These are phyloP conservation scores for Nidula microcarpa DNA, from an alignment of 768 basidiomycete genomes.

Conservation along the genomic window DNA sequence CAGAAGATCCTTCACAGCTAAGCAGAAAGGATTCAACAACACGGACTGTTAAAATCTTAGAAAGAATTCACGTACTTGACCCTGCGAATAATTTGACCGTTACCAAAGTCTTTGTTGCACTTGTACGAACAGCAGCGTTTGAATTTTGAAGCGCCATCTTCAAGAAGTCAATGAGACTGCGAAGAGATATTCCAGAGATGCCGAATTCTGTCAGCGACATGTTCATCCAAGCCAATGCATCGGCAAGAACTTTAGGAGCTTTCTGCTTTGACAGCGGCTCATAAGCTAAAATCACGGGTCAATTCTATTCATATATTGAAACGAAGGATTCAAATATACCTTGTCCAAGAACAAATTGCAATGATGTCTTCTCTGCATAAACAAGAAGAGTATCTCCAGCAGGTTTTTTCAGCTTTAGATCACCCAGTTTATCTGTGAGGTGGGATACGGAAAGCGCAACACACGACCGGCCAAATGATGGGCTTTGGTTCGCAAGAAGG, in stretches of 20 bases:
- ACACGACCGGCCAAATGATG: constrained; percentile 83
- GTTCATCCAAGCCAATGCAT: constrained; percentile 87
- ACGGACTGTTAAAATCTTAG: neutral
- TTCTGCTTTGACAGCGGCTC: constrained; percentile 94
- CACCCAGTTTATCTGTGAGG: constrained; percentile 91
- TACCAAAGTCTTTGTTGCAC: constrained; percentile 89
- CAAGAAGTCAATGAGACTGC: constrained; percentile 86
- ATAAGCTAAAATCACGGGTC: constrained; percentile 59
- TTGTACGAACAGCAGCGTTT: constrained; percentile 90
- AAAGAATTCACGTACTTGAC: constrained; percentile 47
- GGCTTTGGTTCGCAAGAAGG: constrained; percentile 71
- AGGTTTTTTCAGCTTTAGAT: constrained; percentile 94
- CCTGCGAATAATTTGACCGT: constrained; percentile 92
- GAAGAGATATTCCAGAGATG: constrained; percentile 78
- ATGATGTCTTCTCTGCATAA: constrained; percentile 89
- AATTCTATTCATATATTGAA: neutral
- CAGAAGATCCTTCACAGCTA: constrained; percentile 88
- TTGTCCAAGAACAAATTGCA: constrained; percentile 92
- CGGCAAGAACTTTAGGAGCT: constrained; percentile 94
- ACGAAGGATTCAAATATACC: constrained; percentile 42
- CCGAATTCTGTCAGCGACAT: constrained; percentile 87
- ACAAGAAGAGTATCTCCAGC: constrained; percentile 81
- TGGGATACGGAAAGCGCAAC: constrained; percentile 78
- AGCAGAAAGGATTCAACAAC: neutral
- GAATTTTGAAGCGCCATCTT: constrained; percentile 87